Base-by-base conservation (phyloP, 2,329 filamentous ascomycete species). In the Chrysoporthe deuterocubensis region DNA sequence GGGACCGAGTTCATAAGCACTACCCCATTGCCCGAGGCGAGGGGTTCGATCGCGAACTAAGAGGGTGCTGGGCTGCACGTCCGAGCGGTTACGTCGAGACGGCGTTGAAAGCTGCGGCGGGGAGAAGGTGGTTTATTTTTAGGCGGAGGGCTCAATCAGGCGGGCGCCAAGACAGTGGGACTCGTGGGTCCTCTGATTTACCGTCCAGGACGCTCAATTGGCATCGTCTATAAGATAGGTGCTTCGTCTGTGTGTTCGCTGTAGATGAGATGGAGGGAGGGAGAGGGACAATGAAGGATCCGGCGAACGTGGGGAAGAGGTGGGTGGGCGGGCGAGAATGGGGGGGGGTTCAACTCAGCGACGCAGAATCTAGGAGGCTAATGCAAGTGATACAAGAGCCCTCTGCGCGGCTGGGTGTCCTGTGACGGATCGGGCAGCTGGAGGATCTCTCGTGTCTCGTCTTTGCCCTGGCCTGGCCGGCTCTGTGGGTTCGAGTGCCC, bases 51-150 rank as follows among this genome's bases (percentile, higher is more conserved):
- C n/a, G 44, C 26, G 26, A 26, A 26, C 26, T 26, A 26, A 26
- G 26, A 26, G 26, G 26, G 26, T 26, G 26, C 50, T 32, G 50
- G 50, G 21, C 21, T 13, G 50, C 21, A 52, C 21, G 50, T 32
- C 50, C 11, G 50, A 32, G 50, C 26, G 50, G n/a, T 52, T 13
- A 52, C 11, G 50, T 14, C 21, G 16, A 48, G 44, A 54, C 62
- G 62, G 66, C 48, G 56, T 42, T 61, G 66, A 34, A 21, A 40
- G 58, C 54, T 65, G 66, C 54, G 62, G 60, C 46, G 62, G 50
- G 26, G 40, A 44, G 65, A 16, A n/a, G 13, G 18, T 37, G 34
- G 18, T 26, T 42, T 18, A 62, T 16, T 26, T 13, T 34, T 21
- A 14, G 50, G 40, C 32, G 43, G 59, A 54, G 52, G 54, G 54